Conservation (phyloP, 192 early-diverging fungal genomes). For the Coemansia sp. region DNA sequence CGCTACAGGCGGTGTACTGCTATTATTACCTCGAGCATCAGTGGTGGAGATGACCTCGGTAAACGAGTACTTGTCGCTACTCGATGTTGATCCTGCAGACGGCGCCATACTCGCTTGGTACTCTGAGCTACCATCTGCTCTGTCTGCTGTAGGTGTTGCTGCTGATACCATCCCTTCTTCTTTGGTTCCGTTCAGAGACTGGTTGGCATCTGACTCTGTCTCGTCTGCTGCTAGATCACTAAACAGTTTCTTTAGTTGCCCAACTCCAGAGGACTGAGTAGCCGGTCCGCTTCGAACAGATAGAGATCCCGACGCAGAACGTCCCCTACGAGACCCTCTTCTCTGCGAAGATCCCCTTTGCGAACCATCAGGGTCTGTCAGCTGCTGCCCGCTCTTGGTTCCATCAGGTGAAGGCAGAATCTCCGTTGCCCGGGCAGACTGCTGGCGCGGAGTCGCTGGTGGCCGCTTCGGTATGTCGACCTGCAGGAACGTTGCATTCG, state of each 20-base stretch:
- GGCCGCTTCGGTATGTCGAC: slow-evolving; percentile 11
- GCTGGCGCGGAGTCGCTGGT: slow-evolving; percentile 7
- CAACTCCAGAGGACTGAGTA: slow-evolving; percentile 14
- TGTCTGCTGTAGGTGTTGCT: no score
- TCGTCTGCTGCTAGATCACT: slow-evolving; percentile 4
- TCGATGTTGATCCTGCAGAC: no score
- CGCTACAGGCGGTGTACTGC: no score
- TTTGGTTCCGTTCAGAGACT: neutral
- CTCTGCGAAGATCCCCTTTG: slow-evolving; percentile 15
- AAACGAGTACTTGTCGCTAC: slow-evolving; percentile 42
- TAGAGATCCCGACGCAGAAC: slow-evolving; percentile 11
- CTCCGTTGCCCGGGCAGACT: slow-evolving; percentile 4
- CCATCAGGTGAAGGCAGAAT: neutral
- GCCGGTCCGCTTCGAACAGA: neutral
- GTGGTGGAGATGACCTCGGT: slow-evolving; percentile 1
- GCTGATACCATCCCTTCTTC: no score
- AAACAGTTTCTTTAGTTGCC: slow-evolving; percentile 49
- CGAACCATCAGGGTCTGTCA: no score
- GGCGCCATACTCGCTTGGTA: no score
- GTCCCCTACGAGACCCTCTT: slow-evolving; percentile 15
- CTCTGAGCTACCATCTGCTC: no score
- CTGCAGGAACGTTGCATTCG: slow-evolving; percentile 56
- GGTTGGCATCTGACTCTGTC: no score
- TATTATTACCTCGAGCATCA: no score
- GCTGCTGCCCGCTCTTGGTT: neutral